Base-by-base conservation (phyloP, 2,329 filamentous ascomycete genomes). In the Aspergillus flavus region DNA sequence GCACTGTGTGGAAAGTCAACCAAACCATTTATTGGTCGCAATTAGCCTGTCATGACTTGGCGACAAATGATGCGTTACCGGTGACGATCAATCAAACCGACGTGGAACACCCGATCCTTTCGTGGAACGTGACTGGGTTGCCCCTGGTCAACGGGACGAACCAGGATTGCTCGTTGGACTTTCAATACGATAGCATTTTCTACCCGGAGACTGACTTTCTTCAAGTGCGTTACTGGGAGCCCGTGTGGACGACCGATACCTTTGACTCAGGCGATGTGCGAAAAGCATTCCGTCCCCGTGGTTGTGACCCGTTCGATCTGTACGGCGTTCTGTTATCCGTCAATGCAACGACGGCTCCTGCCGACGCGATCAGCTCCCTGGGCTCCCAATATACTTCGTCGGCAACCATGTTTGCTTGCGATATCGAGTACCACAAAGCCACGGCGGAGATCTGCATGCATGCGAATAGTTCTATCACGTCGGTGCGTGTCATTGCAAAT, bases 201-300 rank as follows among this genome's bases (percentile, higher is more conserved):
- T 75, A 74, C 54, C 65, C 67, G 1, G 58, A 60, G 4, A 73
- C 70, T 10, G 70, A 76, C 63, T 75, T 72, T 34, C 62, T 76
- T 6, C 74, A 76, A 55, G 64, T 75, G n/a, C 71, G 74, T 10
- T 76, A 76, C 55, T 77, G 75, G 74, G 74, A 77, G 56, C 74
- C 74, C 1, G 70, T 68, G 6, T 69, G 70, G 58, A 53, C 63
- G 30, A 58, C 62, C 11, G 58, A 58, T 2, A 59, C 66, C 12
- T 61, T 54, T 41, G 57, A 56, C 23, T 64, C 57, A 39, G 59
- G 26, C 58, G 60, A 58, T 36, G 66, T 14, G 26, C 67, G 48
- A 3, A 69, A 68, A 30, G 68, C 71, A 1, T 76, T 76, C 36
- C 68, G 61, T 0, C 57, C 70, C 1, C 65, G 62, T 23, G 70